Evolutionary conservation across 2,329 filamentous ascomycete species (phyloP).

Genomic region (Colletotrichum euphorbiae): DNA sequence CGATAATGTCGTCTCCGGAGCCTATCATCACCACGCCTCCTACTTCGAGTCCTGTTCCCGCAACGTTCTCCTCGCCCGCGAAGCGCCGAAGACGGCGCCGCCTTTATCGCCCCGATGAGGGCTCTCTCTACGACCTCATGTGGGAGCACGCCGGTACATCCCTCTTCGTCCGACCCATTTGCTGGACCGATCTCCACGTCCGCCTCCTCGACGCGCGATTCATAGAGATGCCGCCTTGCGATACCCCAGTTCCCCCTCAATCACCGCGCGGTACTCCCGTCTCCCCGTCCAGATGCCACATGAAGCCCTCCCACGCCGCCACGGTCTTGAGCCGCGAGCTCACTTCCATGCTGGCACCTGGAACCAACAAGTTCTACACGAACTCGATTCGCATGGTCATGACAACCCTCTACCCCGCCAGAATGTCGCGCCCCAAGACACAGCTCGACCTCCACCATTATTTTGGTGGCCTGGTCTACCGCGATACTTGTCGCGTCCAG

Average conservation of each 20-base stretch:
- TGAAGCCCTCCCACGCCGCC: constrained; percentile 56
- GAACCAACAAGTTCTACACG: constrained; percentile 49
- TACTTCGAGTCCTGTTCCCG: constrained; percentile 15
- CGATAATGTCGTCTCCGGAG: constrained; percentile 27
- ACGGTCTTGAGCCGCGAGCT: constrained; percentile 57
- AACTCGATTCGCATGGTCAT: constrained; percentile 59
- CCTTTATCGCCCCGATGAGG: constrained; percentile 55
- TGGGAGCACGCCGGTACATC: constrained; percentile 59
- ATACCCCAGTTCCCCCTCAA: constrained; percentile 53
- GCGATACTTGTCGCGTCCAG: constrained; percentile 59
- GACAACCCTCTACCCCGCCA: constrained; percentile 56
- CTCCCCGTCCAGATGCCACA: constrained; percentile 51
- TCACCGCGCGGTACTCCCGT: constrained; percentile 44
- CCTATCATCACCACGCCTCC: constrained; percentile 31
- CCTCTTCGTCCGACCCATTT: constrained; percentile 65
- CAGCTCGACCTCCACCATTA: constrained; percentile 58
- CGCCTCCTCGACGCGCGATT: constrained; percentile 62
- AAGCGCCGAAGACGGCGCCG: constrained; percentile 46
- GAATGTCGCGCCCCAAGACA: constrained; percentile 45
- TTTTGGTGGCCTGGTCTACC: constrained; percentile 60
- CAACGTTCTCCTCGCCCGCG: neutral
- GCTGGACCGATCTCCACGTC: constrained; percentile 66
- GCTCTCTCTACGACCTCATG: constrained; percentile 65
- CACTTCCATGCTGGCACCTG: constrained; percentile 54
- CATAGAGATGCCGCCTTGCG: constrained; percentile 54